These are phyloP conservation scores for Geotrichum carabidarum DNA, from an alignment of 1,139 yeast species.

Conservation along the genomic window DNA sequence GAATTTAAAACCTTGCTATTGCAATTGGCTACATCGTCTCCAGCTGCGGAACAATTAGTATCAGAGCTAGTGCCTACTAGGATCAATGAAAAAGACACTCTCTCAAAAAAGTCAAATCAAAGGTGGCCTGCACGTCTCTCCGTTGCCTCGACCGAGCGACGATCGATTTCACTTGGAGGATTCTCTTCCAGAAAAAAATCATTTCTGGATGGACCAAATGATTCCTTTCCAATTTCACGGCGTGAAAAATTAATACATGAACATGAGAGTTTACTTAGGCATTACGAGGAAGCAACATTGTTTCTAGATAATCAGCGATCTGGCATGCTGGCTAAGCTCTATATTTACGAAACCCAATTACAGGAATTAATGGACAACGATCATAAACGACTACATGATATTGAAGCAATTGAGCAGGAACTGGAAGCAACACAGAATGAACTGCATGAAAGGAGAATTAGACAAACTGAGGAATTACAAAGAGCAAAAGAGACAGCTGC, in stretches of 20 bases:
- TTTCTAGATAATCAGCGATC: background rate
- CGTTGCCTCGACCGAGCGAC: background rate
- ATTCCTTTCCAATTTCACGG: background rate
- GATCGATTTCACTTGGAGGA: slow-evolving; percentile 12
- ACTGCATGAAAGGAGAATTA: slow-evolving; percentile 7
- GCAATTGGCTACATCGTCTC: no score
- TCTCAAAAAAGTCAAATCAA: background rate
- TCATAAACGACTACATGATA: slow-evolving; percentile 3
- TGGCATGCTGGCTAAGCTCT: slow-evolving; percentile 3
- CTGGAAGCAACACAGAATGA: slow-evolving; percentile 9
- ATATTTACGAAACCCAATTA: slow-evolving; percentile 10
- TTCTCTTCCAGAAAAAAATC: background rate
- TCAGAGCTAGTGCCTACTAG: no score
- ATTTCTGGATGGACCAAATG: background rate
- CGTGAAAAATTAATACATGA: background rate
- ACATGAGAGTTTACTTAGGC: background rate
- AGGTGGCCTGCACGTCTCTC: no score
- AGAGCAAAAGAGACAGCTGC: slow-evolving; percentile 2
- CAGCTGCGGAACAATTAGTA: no score
- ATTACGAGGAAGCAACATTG: background rate
- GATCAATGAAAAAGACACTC: no score
- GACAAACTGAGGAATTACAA: slow-evolving; percentile 10
- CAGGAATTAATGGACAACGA: slow-evolving; percentile 11
- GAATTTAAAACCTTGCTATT: background rate
- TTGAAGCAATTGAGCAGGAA: slow-evolving; percentile 16